Conservation (phyloP, 306 rosid genomes). For the Cercis canadensis region DNA sequence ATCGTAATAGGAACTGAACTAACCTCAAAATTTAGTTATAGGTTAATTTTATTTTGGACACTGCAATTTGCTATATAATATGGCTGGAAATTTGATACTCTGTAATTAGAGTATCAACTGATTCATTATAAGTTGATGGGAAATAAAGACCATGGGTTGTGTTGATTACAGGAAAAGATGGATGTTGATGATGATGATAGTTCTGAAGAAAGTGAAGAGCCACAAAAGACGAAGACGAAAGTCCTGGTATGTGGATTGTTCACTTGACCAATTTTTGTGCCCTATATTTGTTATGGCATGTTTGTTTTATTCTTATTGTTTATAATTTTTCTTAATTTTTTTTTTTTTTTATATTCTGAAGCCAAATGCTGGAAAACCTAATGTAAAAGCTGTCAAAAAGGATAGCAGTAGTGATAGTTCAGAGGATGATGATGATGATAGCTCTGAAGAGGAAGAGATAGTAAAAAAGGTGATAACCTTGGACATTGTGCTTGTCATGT, state of each 20-base stretch:
- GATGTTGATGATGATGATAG: slow-evolving; percentile 54
- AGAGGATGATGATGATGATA: slow-evolving; percentile 32
- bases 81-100: too few relatives aligned
- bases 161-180: slow-evolving; percentile 47
- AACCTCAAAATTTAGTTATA: too few relatives aligned
- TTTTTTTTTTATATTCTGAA: slow-evolving; percentile 9
- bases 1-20: too few relatives aligned
- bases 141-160: too few relatives aligned
- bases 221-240: slow-evolving; percentile 47
- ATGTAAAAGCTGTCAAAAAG: slow-evolving; percentile 28
- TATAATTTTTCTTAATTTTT: neutral
- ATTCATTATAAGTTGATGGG: too few relatives aligned
- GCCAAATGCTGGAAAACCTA: slow-evolving; percentile 22
- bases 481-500: too few relatives aligned
- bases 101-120: too few relatives aligned
- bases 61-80: too few relatives aligned
- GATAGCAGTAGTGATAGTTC: slow-evolving; percentile 35
- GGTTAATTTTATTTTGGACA: too few relatives aligned
- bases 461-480: slow-evolving; percentile 34
- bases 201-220: slow-evolving; percentile 62
- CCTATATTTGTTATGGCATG: too few relatives aligned
- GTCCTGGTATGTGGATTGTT: slow-evolving; percentile 32
- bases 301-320: too few relatives aligned
- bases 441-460: slow-evolving; percentile 23
- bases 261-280: neutral